Evolutionary conservation across 768 basidiomycete genomes (phyloP).

Genomic region (Basidioascus undulatus): DNA sequence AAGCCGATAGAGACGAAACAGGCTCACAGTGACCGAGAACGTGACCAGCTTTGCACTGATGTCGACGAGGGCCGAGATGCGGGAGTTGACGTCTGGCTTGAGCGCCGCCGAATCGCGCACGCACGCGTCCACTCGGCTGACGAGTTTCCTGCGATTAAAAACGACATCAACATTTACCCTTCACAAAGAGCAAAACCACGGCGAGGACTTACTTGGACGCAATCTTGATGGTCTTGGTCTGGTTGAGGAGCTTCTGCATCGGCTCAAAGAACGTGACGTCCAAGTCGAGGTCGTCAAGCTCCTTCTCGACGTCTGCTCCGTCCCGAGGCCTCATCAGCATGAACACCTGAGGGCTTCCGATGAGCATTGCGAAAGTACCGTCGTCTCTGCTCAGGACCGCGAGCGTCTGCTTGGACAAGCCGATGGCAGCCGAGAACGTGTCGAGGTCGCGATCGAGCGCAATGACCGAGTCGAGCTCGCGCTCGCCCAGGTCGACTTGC

Average conservation of each 20-base stretch:
- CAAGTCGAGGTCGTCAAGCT: slow-evolving; percentile 49
- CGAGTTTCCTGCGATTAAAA: slow-evolving; percentile 41
- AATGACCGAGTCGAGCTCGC: slow-evolving; percentile 56
- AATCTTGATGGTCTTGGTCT: slow-evolving; percentile 54
- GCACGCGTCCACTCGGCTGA: slow-evolving; percentile 61
- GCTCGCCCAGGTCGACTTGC: slow-evolving; percentile 71
- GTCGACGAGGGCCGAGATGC: neutral
- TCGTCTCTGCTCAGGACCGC: slow-evolving; percentile 47
- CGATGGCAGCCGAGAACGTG: slow-evolving; percentile 75
- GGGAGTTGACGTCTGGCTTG: slow-evolving; percentile 2
- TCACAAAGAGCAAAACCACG: no score
- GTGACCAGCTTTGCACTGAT: neutral
- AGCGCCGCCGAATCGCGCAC: slow-evolving; percentile 45
- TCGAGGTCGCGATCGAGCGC: slow-evolving; percentile 80
- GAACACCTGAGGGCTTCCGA: neutral
- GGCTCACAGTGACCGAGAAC: neutral
- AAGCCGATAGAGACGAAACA: neutral
- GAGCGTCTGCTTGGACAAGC: slow-evolving; percentile 67
- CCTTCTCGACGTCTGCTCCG: slow-evolving; percentile 39
- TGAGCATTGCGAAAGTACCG: slow-evolving; percentile 23
- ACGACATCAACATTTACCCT: slow-evolving; percentile 1
- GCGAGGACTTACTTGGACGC: slow-evolving; percentile 38
- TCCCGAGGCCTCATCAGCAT: no score
- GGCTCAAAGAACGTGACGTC: slow-evolving; percentile 57
- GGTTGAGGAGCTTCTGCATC: slow-evolving; percentile 54